Percentiles rank a stretch among this genome's conserved stretches.
phyloP scores from a whole-genome alignment of 2,329 filamentous ascomycete genomes.

The Ophiocordyceps camponoti-saundersi region DNA sequence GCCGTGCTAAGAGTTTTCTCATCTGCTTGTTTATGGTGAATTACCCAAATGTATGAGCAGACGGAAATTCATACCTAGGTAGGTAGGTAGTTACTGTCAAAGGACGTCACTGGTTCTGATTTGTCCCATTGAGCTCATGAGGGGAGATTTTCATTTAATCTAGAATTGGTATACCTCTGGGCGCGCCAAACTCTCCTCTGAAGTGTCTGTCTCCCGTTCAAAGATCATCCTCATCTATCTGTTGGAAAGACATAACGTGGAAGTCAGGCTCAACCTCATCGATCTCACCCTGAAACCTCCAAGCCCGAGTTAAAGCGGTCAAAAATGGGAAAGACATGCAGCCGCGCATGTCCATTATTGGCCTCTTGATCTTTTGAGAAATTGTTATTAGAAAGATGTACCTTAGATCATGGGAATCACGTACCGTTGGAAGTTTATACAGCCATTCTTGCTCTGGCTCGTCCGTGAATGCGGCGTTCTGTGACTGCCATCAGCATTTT shows the following conservation, averaged over 20 bases:
- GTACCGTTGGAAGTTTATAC: conserved; percentile 2
- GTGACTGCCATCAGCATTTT: neutral
- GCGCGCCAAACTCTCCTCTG: too few species aligned
- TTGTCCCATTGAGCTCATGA: too few species aligned
- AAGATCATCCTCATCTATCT: neutral
- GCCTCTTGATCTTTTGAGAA: conserved; percentile 1
- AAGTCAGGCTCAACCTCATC: conserved; percentile 1
- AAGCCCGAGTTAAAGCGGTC: conserved; percentile 1
- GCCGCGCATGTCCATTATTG: neutral
- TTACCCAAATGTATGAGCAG: too few species aligned
- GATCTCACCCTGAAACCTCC: conserved; percentile 1
- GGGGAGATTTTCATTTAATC: too few species aligned
- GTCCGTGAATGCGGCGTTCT: conserved; percentile 1
- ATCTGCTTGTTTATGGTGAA: too few species aligned
- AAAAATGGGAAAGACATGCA: conserved; percentile 1
- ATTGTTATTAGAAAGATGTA: neutral
- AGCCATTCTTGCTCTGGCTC: conserved; percentile 2
- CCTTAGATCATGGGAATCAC: neutral
- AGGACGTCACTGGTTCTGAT: too few species aligned
- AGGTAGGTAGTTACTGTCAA: too few species aligned
- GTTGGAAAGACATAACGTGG: neutral
- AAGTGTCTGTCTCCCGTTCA: too few species aligned
- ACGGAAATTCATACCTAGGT: too few species aligned
- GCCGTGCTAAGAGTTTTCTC: too few species aligned
- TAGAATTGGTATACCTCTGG: too few species aligned